Conservation (phyloP, 1,284 basidiomycete species). For the Sporisorium sorghi region DNA sequence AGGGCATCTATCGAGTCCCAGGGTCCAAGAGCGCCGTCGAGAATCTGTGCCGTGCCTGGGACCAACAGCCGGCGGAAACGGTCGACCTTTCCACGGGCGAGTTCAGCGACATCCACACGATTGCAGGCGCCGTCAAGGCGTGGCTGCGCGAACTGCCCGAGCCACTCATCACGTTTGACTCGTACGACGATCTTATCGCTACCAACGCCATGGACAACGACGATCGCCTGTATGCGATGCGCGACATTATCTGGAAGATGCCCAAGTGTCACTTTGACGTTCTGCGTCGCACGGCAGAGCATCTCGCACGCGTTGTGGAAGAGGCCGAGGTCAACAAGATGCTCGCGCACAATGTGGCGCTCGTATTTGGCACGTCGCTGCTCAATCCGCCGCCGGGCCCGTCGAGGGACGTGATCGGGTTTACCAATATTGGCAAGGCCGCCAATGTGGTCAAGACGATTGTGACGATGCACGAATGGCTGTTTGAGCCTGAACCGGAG, state of each 20-base stretch:
- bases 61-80: constrained; percentile 52
- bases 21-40: constrained; percentile 64
- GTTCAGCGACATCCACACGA: constrained; percentile 66
- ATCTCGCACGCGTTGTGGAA: constrained; percentile 62
- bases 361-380: constrained; percentile 68
- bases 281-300: constrained; percentile 60
- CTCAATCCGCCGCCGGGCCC: constrained; percentile 64
- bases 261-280: constrained; percentile 64
- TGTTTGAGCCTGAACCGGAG: constrained; percentile 64
- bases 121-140: constrained; percentile 64
- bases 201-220: constrained; percentile 64
- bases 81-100: constrained; percentile 58
- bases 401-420: constrained; percentile 51
- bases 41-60: constrained; percentile 53
- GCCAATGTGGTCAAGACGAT: constrained; percentile 68
- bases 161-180: constrained; percentile 65
- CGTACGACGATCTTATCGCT: constrained; percentile 63
- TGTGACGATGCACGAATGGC: constrained; percentile 65
- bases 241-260: constrained; percentile 63
- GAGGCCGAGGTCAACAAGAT: constrained; percentile 64
- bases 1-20: constrained; percentile 68
- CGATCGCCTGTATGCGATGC: constrained; percentile 62
- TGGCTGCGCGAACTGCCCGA: constrained; percentile 68
- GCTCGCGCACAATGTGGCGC: constrained; percentile 66
- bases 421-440: constrained; percentile 65